phyloP scores from a whole-genome alignment of 495 filamentous ascomycete species.

The Aspergillus baeticus region DNA sequence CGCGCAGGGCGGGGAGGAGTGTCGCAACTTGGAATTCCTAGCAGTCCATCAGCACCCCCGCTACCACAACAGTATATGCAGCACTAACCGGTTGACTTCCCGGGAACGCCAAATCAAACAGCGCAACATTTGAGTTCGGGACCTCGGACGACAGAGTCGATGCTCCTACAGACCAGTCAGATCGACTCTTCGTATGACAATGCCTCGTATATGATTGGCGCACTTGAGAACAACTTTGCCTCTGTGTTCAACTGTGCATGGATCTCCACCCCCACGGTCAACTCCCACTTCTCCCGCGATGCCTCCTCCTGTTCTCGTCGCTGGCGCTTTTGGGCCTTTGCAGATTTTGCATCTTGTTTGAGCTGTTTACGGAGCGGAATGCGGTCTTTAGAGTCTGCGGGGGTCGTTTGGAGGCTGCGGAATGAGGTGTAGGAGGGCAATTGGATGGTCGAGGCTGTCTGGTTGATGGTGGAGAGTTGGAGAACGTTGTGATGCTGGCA shows the following conservation, averaged over 20 bases:
- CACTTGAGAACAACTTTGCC: constrained; percentile 78
- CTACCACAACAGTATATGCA: neutral
- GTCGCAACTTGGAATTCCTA: constrained; percentile 76
- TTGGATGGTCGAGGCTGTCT: neutral
- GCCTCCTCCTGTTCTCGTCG: constrained; percentile 39
- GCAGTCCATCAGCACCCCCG: neutral
- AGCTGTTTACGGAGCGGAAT: constrained; percentile 70
- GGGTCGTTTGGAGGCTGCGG: constrained; percentile 25
- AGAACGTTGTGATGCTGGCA: constrained; percentile 7
- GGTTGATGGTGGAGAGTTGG: neutral
- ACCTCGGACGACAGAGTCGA: constrained; percentile 63
- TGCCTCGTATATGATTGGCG: constrained; percentile 6
- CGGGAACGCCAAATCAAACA: constrained; percentile 87
- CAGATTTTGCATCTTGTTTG: constrained; percentile 65
- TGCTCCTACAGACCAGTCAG: constrained; percentile 45
- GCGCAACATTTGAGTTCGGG: constrained; percentile 82
- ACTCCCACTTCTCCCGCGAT: constrained; percentile 63
- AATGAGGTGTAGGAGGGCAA: constrained; percentile 15
- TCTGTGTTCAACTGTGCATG: constrained; percentile 92
- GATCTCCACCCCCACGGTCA: constrained; percentile 95
- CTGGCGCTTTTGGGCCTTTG: constrained; percentile 36
- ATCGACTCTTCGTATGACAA: neutral
- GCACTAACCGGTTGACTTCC: constrained; percentile 71
- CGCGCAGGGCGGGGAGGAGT: constrained; percentile 83
- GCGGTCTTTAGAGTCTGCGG: constrained; percentile 25